phyloP scores from a whole-genome alignment of 2,329 filamentous ascomycete genomes.

The Ascochyta viciae-villosae region DNA sequence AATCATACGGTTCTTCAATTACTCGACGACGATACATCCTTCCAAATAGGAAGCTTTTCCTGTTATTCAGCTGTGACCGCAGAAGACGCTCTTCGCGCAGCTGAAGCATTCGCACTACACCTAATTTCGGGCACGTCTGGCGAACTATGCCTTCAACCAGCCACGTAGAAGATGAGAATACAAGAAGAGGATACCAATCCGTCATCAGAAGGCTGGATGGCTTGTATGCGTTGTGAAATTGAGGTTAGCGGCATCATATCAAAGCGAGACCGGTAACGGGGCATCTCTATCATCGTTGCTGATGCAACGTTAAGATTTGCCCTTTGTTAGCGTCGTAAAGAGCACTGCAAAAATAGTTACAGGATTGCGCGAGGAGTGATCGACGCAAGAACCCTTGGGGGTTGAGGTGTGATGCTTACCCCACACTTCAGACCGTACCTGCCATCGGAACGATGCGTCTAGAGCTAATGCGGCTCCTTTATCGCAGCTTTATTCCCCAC shows the following conservation, averaged over 20 bases:
- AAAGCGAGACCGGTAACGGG: slow-evolving; percentile 2
- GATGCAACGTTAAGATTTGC: slow-evolving; percentile 1
- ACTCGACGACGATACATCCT: not conserved
- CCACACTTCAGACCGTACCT: slow-evolving; percentile 11
- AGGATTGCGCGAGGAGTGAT: not conserved
- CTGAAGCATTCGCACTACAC: not conserved
- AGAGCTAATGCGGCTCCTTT: slow-evolving; percentile 11
- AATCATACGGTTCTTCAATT: not conserved
- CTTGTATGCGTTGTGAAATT: not conserved
- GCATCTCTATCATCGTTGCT: not conserved
- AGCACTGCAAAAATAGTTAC: not conserved
- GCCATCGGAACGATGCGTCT: slow-evolving; percentile 13
- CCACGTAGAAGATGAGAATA: not conserved
- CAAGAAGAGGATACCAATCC: not conserved
- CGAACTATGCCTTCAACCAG: not conserved
- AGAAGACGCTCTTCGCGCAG: not conserved
- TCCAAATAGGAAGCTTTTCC: slow-evolving; percentile 3
- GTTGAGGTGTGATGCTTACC: slow-evolving; percentile 5
- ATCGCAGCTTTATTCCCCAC: slow-evolving; percentile 15
- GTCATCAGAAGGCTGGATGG: not conserved
- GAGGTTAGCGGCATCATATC: not conserved
- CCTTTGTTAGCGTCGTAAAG: no score
- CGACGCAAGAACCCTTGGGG: not conserved
- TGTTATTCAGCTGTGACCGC: slow-evolving; percentile 8
- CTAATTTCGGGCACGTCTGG: not conserved